Evolutionary conservation across 192 early-diverging fungal species (phyloP), one percentile per base, ranked within the genome.

Genomic region (Gigaspora rosea): DNA sequence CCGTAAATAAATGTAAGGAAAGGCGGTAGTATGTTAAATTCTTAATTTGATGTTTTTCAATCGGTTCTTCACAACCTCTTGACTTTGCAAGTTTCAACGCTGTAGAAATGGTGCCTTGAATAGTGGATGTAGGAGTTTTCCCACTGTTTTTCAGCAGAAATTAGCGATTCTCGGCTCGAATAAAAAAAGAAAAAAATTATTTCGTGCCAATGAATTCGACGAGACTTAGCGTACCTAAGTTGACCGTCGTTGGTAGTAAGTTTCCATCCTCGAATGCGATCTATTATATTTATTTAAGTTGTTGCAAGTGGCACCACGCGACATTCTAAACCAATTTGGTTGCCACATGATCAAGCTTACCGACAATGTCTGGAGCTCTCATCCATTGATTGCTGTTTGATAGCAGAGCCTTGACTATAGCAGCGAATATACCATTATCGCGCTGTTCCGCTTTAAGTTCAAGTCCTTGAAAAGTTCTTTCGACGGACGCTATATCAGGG

Each of bases 91-190:
- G 73, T 54, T 81, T 80, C 18, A 82, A 73, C 4, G 82, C 76
- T 8, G 84, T 86, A 33, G 84, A 85, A 56, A 86, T 86, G 13
- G 80, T 83, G 27, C 85, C 85, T 77, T 86, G 85, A 22, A 86
- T 78, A 27, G 85, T 85, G 62, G 84, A 77, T 76, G 79, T 80
- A 35, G 85, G 85, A 16, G 85, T 86, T 41, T 83, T 79, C 48
- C 85, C 85, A 76, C 85, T 86, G 47, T 61, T 35, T 61, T 48
- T 71, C 50, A 71, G 50, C 69, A 61, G 72, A n/a, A 48, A 74
- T 61, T 61, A 62, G 58, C 27, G 32, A 57, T 61, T n/a, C 72
- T 74, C 57, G 41, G 36, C n/a, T 61, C 58, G 56, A 61, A n/a
- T 48, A 27, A 59, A 61, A 57, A 57, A 27, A 61, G 22, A 48